Percentiles rank a stretch among this genome's conserved stretches.
Evolutionary conservation across 2,329 filamentous ascomycete genomes (phyloP).

Genomic region (Venturia nashicola): DNA sequence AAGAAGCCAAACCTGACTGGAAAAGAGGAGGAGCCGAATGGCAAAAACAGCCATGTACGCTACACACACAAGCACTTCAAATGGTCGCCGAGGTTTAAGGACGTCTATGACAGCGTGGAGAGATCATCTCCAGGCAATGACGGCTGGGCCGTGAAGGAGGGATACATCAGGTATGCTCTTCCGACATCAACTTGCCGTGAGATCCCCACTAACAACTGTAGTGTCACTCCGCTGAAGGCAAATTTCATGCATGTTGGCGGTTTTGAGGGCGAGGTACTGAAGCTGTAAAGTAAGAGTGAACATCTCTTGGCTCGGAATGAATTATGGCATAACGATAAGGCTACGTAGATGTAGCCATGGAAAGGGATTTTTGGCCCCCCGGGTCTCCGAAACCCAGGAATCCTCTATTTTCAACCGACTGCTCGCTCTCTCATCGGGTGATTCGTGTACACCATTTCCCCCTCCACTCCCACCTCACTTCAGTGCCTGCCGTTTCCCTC

Average conservation of each 20-base stretch:
- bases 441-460: not conserved
- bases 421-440: not conserved
- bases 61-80: conserved; percentile 83
- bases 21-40: conserved; percentile 21
- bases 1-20: conserved; percentile 12
- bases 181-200: conserved; percentile 20
- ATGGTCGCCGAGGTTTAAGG: conserved; percentile 79
- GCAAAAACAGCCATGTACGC: conserved; percentile 25
- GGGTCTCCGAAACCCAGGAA: not conserved
- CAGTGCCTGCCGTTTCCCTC: not conserved
- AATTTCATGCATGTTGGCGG: conserved; percentile 76
- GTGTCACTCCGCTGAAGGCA: conserved; percentile 79
- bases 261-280: conserved; percentile 47
- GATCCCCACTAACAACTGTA: conserved; percentile 24
- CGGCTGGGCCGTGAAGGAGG: conserved; percentile 83
- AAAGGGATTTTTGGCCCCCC: not conserved
- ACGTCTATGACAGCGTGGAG: conserved; percentile 80
- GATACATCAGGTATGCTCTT: conserved; percentile 48
- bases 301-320: not conserved
- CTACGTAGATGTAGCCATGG: not conserved
- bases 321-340: not conserved
- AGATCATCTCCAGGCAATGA: conserved; percentile 71
- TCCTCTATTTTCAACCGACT: not conserved
- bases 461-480: not conserved
- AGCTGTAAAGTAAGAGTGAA: not conserved